These are phyloP conservation scores for Oryza nivara DNA, from an alignment of 176 grass and related monocot species.

Conservation along the genomic window DNA sequence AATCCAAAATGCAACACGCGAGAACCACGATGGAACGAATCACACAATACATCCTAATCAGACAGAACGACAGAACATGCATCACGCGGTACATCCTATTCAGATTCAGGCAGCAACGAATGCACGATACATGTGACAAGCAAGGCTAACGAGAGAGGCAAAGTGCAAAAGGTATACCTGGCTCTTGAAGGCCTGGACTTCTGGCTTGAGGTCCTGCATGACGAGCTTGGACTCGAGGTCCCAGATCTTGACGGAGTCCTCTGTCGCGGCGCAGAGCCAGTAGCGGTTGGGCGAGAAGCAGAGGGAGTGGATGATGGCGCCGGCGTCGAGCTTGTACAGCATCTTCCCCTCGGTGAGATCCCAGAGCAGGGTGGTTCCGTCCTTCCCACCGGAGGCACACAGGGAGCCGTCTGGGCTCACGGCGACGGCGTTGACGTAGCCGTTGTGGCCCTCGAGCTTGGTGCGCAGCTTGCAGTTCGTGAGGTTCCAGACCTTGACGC, in stretches of 20 bases:
- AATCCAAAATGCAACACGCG: not conserved
- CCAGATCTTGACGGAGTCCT: slow-evolving; percentile 72
- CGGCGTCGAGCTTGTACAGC: slow-evolving; percentile 60
- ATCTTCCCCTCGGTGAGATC: slow-evolving; percentile 52
- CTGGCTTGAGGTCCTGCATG: slow-evolving; percentile 73
- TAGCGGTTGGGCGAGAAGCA: slow-evolving; percentile 79
- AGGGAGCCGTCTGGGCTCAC: slow-evolving; percentile 67
- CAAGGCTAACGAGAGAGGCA: not conserved
- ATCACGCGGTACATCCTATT: too few relatives aligned
- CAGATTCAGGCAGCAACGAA: too few relatives aligned
- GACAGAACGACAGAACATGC: not conserved
- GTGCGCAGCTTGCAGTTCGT: slow-evolving; percentile 69
- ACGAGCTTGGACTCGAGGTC: slow-evolving; percentile 69
- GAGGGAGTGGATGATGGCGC: slow-evolving; percentile 65
- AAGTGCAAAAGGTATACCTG: slow-evolving; percentile 31
- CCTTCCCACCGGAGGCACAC: slow-evolving; percentile 68
- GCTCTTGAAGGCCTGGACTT: slow-evolving; percentile 56
- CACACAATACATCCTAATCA: not conserved
- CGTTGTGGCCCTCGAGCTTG: slow-evolving; percentile 49
- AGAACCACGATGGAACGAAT: too few relatives aligned
- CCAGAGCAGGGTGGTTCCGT: slow-evolving; percentile 54
- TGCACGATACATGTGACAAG: not conserved
- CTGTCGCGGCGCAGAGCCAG: slow-evolving; percentile 67
- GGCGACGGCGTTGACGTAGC: slow-evolving; percentile 65
- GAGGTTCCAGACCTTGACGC: slow-evolving; percentile 74